These are phyloP conservation scores for Hypoxylon cercidicola DNA, from an alignment of 495 filamentous ascomycete species.

Conservation along the genomic window DNA sequence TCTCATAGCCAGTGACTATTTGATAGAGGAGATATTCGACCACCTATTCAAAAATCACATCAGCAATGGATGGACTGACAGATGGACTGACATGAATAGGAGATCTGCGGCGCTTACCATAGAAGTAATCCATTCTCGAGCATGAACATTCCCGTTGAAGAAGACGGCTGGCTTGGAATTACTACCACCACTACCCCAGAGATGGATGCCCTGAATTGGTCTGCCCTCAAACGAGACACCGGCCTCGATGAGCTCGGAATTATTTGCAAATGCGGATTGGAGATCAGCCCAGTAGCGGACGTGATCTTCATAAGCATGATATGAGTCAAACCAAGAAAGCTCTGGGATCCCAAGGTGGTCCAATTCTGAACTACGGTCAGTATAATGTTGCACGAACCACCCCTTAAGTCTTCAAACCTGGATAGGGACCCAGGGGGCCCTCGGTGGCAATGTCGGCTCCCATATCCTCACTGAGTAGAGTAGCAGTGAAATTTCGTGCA, in stretches of 20 bases:
- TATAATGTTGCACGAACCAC: background rate
- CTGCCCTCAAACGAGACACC: conserved; percentile 63
- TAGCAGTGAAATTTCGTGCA: conserved; percentile 40
- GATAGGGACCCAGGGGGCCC: conserved; percentile 23
- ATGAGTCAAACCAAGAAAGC: conserved; percentile 65
- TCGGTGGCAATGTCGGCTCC: conserved; percentile 56
- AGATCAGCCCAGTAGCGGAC: conserved; percentile 63
- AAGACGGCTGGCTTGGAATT: conserved; percentile 67
- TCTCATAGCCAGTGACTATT: conserved; percentile 59
- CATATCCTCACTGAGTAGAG: conserved; percentile 57
- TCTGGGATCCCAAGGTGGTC: conserved; percentile 35
- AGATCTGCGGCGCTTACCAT: conserved; percentile 40
- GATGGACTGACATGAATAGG: too few relatives aligned
- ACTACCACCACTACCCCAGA: conserved; percentile 65
- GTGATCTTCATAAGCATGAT: conserved; percentile 68
- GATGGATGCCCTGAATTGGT: conserved; percentile 66
- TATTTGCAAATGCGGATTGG: conserved; percentile 54
- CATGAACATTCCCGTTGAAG: conserved; percentile 71
- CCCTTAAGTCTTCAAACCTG: conserved; percentile 13
- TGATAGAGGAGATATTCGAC: conserved; percentile 67
- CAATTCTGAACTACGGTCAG: conserved; percentile 26
- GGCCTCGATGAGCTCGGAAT: conserved; percentile 63
- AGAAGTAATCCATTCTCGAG: conserved; percentile 71
- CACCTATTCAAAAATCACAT: conserved; percentile 36
- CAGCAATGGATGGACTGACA: background rate